phyloP scores from a whole-genome alignment of 2,329 filamentous ascomycete species.

The Cyanodermella asteris region DNA sequence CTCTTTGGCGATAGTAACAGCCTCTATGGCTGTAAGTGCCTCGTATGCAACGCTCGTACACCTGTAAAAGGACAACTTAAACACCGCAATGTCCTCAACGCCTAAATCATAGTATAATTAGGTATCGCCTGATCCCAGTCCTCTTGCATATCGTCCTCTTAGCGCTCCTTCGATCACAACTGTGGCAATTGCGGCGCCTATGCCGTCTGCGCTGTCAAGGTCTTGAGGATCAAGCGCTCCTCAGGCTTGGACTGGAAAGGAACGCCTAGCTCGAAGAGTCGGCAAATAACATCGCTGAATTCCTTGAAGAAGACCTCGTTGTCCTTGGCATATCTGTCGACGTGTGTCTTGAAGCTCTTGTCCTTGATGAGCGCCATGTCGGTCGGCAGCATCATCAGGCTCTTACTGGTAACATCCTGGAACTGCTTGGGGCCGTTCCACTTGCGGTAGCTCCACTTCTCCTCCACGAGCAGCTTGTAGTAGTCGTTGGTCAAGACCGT shows the following conservation, averaged over 20 bases:
- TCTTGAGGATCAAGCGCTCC: slow-evolving; percentile 42
- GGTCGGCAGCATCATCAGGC: slow-evolving; percentile 90
- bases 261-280: slow-evolving; percentile 85
- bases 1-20: too few species aligned
- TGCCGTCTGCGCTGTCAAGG: slow-evolving; percentile 10
- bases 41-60: neutral
- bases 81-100: neutral
- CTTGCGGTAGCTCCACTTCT: slow-evolving; percentile 85
- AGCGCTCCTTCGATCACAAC: too few species aligned
- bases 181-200: too few species aligned
- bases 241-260: slow-evolving; percentile 52
- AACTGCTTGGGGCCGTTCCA: slow-evolving; percentile 85
- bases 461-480: slow-evolving; percentile 65
- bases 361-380: slow-evolving; percentile 77
- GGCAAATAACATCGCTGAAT: slow-evolving; percentile 56
- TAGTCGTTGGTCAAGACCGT: slow-evolving; percentile 89
- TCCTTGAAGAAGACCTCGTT: slow-evolving; percentile 85
- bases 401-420: slow-evolving; percentile 70
- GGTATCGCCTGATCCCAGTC: too few species aligned
- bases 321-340: slow-evolving; percentile 79
- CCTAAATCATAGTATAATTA: neutral
- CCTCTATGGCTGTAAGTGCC: too few species aligned
- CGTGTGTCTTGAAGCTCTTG: slow-evolving; percentile 59
- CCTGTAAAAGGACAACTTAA: neutral
- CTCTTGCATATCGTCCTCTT: too few species aligned